Base-by-base conservation (phyloP, 805 yeast genomes). In the Suhomyces vadensis region DNA sequence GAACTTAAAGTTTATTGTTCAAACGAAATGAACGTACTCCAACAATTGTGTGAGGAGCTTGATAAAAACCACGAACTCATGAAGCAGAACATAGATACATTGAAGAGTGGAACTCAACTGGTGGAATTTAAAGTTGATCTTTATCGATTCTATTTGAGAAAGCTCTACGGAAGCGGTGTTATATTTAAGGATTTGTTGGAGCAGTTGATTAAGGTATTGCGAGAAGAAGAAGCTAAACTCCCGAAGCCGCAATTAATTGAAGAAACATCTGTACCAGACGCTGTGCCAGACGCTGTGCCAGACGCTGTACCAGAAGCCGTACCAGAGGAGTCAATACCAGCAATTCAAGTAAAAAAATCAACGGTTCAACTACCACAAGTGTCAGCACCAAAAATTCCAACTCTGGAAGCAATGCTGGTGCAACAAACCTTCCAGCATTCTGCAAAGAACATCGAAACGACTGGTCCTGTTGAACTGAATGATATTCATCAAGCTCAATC, bases 111-210 rank as follows among this genome's bases (percentile, higher is more conserved):
- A 20, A 37, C 42, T 6, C 33, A 42, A 3, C 17, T 31, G 9
- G 31, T 44, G 10, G 43, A 42, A 3, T 35, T 41, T 13, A 57
- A 54, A 39, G 24, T 64, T 13, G 70, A 63, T 49, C 39, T 41
- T 23, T 50, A 60, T 22, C 49, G 45, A 39, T 66, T 59, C 40
- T 26, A 54, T 1, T 44, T 65, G 17, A 49, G 73, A 26, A 66
- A 64, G 38, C 31, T 61, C 0, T 67, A 66, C 47, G 69, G 71
- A 2, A 48, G 64, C 36, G 63, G 66, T 3, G 47, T 67, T 6
- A 42, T 56, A 6, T 43, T 57, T 21, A 57, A 53, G 8, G 66
- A 61, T 25, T 50, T 58, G 22, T 48, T 56, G 37, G 51, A 38
- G 6, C 51, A 29, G 9, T 29, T 43, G 6, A 27, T 48, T 19